A percentile compares a stretch with the other conserved stretches of the same genome.
Evolutionary conservation across 2,329 filamentous ascomycete genomes (phyloP).

Genomic region (Acrocalymma vagum): DNA sequence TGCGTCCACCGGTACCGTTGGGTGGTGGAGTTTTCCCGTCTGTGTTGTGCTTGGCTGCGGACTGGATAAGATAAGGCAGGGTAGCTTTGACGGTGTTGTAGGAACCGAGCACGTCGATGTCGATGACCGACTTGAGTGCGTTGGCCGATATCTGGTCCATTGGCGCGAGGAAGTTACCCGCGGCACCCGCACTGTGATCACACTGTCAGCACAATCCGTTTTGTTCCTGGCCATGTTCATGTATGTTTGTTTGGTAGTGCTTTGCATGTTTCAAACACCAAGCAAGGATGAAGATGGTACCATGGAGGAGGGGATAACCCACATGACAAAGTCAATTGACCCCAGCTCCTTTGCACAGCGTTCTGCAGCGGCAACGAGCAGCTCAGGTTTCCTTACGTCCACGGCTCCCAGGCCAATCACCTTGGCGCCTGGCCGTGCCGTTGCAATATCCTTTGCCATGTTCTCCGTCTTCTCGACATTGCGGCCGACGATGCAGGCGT

Average conservation of each 20-base stretch:
- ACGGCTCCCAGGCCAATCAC: conserved; percentile 83
- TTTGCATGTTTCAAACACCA: conserved; percentile 12
- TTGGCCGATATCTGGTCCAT: conserved; percentile 84
- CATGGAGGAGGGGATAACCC: too few species aligned
- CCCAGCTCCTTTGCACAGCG: conserved; percentile 84
- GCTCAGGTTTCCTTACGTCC: conserved; percentile 73
- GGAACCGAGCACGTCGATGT: conserved; percentile 93
- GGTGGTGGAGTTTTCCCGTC: conserved; percentile 61
- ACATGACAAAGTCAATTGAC: conserved; percentile 92
- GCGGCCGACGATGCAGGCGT: conserved; percentile 93
- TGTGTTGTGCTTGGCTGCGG: conserved; percentile 69
- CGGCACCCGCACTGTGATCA: conserved; percentile 85
- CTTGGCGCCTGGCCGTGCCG: conserved; percentile 77
- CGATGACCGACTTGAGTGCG: conserved; percentile 93
- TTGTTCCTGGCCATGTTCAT: too few species aligned
- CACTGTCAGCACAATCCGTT: conserved; percentile 24
- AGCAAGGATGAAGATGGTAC: too few species aligned
- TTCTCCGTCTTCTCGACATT: conserved; percentile 87
- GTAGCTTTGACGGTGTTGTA: conserved; percentile 96
- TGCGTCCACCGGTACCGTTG: conserved; percentile 75
- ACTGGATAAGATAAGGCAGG: conserved; percentile 79
- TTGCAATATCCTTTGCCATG: conserved; percentile 82
- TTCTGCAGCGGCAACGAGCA: conserved; percentile 77
- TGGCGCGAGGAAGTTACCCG: conserved; percentile 92
- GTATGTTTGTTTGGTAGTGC: too few species aligned